phyloP scores from a whole-genome alignment of 805 yeast species.

The Starmerella roubikii region DNA sequence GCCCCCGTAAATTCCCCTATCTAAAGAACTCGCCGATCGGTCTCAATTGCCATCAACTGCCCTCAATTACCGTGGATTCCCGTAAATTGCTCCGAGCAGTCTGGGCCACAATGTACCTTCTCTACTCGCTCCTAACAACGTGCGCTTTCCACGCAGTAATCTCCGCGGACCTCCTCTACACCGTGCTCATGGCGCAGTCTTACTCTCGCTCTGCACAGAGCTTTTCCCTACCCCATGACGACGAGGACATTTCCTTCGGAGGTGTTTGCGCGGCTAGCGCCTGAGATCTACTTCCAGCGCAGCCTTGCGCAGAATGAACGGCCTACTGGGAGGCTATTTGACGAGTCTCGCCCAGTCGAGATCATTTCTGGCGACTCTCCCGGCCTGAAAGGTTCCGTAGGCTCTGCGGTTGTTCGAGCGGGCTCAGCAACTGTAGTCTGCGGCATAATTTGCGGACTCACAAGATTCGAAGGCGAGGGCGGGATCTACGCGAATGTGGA shows the following conservation, averaged over 20 bases:
- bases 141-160: no score
- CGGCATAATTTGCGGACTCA: conserved; percentile 45
- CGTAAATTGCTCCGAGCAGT: no score
- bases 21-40: no score
- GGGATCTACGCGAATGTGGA: conserved; percentile 63
- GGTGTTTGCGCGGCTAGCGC: conserved; percentile 70
- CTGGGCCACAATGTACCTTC: no score
- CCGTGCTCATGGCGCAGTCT: no score
- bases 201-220: no score
- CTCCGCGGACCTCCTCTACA: no score
- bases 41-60: no score
- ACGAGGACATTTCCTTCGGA: conserved; percentile 62
- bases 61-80: no score
- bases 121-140: no score
- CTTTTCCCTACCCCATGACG: neutral
- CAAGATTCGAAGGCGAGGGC: conserved; percentile 39
- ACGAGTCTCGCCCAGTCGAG: conserved; percentile 53
- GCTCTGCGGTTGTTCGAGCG: conserved; percentile 53
- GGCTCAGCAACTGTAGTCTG: conserved; percentile 68
- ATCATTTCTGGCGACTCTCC: conserved; percentile 19
- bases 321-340: conserved; percentile 53
- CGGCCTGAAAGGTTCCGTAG: conserved; percentile 31
- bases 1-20: no score
- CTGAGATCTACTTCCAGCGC: conserved; percentile 68
- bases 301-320: conserved; percentile 64